Conservation (phyloP, 129 eudicot genomes). For the Sambucus nigra region DNA sequence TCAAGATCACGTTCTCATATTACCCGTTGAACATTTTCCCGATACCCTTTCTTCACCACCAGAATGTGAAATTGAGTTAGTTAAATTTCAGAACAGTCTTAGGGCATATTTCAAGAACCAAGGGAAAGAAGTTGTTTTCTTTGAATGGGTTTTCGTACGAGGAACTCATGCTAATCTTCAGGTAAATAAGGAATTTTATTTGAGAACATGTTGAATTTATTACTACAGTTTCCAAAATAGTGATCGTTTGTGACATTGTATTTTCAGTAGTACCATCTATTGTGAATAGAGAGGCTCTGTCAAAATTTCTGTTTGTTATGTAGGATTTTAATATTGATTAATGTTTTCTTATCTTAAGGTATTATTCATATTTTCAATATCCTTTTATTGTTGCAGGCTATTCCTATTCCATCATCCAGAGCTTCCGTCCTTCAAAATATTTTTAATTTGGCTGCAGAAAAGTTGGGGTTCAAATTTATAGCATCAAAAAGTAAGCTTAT, state of each 20-base stretch:
- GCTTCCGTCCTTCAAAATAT: slow-evolving; percentile 61
- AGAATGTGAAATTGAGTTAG: slow-evolving; percentile 60
- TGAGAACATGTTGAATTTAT: too few relatives aligned
- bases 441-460: slow-evolving; percentile 85
- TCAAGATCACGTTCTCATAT: slow-evolving; percentile 71
- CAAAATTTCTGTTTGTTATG: background rate
- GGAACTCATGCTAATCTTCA: slow-evolving; percentile 93
- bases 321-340: background rate
- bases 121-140: slow-evolving; percentile 72
- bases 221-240: too few relatives aligned
- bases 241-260: too few relatives aligned
- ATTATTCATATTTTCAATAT: background rate
- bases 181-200: slow-evolving; percentile 42
- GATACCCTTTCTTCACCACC: slow-evolving; percentile 61
- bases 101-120: slow-evolving; percentile 48
- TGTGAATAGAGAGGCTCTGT: background rate
- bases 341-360: background rate
- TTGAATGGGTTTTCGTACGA: slow-evolving; percentile 69
- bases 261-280: too few relatives aligned
- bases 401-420: slow-evolving; percentile 72
- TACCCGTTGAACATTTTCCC: slow-evolving; percentile 85
- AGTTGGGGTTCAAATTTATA: slow-evolving; percentile 70
- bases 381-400: slow-evolving; percentile 37
- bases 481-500: slow-evolving; percentile 42
- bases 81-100: slow-evolving; percentile 66